Conservation (phyloP, 164 flowering plant genomes). For the Umbilicus rupestris region DNA sequence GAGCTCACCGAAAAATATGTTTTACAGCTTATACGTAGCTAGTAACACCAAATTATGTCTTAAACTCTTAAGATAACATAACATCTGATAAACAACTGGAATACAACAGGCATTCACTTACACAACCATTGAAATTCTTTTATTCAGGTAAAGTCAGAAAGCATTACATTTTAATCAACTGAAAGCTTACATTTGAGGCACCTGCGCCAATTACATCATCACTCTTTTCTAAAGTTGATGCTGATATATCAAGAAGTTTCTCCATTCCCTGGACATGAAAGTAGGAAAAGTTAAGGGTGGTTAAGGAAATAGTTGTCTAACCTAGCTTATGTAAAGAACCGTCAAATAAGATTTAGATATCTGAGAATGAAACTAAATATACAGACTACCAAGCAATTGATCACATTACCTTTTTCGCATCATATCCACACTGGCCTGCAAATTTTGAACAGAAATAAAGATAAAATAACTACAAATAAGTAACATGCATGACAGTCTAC, state of each 20-base stretch:
- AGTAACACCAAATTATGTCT: background rate
- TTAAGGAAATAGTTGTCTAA: background rate
- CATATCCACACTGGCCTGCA: slow-evolving; percentile 61
- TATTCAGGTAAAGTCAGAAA: background rate
- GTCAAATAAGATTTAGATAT: background rate
- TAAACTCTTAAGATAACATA: background rate
- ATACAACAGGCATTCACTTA: background rate
- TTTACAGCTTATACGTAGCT: no score
- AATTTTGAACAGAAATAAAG: slow-evolving; percentile 8
- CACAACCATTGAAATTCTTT: background rate
- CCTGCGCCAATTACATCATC: slow-evolving; percentile 22
- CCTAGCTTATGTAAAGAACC: background rate
- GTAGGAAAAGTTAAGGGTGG: background rate
- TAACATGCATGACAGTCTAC: background rate
- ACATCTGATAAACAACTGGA: background rate
- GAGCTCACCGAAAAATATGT: no score
- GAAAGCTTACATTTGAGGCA: slow-evolving; percentile 21
- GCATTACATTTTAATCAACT: background rate
- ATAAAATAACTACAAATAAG: no score
- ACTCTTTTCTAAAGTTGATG: slow-evolving; percentile 20
- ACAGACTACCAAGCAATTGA: background rate
- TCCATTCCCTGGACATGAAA: slow-evolving; percentile 36
- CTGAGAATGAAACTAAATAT: background rate
- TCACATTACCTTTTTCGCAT: slow-evolving; percentile 36
- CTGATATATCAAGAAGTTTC: slow-evolving; percentile 35